These are phyloP conservation scores for Coemansia sp. DNA, from an alignment of 192 early-diverging fungal species.

Conservation along the genomic window DNA sequence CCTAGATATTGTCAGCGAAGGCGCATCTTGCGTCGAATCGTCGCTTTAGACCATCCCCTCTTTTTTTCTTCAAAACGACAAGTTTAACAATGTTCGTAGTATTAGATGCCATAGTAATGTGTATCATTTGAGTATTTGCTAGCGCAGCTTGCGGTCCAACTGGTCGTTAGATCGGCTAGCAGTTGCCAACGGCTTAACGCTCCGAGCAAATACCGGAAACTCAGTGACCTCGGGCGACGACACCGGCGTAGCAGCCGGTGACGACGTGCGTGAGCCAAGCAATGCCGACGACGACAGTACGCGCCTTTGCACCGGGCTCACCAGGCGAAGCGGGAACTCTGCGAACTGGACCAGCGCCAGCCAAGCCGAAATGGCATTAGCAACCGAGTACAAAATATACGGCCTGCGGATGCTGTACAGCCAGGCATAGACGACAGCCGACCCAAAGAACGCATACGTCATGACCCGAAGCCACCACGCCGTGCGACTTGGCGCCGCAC, in stretches of 20 bases:
- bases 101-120: neutral
- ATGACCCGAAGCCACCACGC: conserved; percentile 20
- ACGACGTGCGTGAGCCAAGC: conserved; percentile 8
- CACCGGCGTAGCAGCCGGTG: conserved; percentile 4
- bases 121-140: neutral
- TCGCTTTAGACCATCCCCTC: neutral
- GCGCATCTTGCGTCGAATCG: conserved; percentile 37
- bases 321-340: conserved; percentile 17
- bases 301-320: neutral
- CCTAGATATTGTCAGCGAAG: conserved; percentile 53
- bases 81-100: neutral
- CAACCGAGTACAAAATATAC: conserved; percentile 61
- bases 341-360: conserved; percentile 44
- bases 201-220: conserved; percentile 5
- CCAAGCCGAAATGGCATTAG: conserved; percentile 52
- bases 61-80: neutral
- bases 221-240: neutral
- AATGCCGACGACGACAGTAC: neutral
- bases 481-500: conserved; percentile 14
- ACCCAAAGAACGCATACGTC: conserved; percentile 50
- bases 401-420: conserved; percentile 64
- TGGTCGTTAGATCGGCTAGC: neutral
- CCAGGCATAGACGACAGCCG: conserved; percentile 55
- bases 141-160: conserved; percentile 25
- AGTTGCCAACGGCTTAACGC: neutral